Percentiles rank a stretch among this genome's conserved stretches.
Conservation (phyloP, 371 early-diverging fungal genomes). For the Mortierella sp. region DNA sequence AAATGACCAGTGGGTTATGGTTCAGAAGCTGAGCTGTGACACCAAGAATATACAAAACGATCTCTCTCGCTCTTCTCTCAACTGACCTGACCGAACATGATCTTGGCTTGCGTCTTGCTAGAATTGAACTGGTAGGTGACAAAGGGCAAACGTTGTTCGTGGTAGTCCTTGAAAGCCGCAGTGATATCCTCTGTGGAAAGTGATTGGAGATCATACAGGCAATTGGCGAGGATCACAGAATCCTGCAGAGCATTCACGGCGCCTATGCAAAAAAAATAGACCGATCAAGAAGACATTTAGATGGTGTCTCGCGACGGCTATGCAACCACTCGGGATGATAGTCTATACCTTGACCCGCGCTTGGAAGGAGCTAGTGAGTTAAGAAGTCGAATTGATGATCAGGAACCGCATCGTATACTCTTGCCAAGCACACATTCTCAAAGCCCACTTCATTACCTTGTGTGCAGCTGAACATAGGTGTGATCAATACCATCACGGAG, state of each 20-base stretch:
- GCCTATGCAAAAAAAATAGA: background rate
- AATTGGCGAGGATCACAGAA: conserved; percentile 27
- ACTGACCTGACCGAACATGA: conserved; percentile 22
- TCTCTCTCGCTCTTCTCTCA: background rate
- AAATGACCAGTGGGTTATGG: background rate
- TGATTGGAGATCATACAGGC: conserved; percentile 18
- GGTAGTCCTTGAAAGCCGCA: conserved; percentile 13
- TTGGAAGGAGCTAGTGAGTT: conserved; percentile 7
- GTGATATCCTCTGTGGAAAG: conserved; percentile 1
- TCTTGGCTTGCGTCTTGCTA: conserved; percentile 5
- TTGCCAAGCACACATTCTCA: background rate
- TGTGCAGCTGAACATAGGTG: too few relatives aligned
- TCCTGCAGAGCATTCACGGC: conserved; percentile 26
- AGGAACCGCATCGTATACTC: too few relatives aligned
- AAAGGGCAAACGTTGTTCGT: conserved; percentile 4
- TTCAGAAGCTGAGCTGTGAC: background rate
- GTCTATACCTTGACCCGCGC: conserved; percentile 15
- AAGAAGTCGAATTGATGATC: background rate
- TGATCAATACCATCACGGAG: too few relatives aligned
- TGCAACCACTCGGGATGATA: background rate
- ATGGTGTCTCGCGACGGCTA: background rate
- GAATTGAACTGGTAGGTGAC: conserved; percentile 8
- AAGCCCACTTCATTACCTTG: too few relatives aligned
- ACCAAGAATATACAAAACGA: background rate
- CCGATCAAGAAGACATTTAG: background rate